Conservation (phyloP, 2,329 filamentous ascomycete species). For the Pseudogymnoascus destructans region DNA sequence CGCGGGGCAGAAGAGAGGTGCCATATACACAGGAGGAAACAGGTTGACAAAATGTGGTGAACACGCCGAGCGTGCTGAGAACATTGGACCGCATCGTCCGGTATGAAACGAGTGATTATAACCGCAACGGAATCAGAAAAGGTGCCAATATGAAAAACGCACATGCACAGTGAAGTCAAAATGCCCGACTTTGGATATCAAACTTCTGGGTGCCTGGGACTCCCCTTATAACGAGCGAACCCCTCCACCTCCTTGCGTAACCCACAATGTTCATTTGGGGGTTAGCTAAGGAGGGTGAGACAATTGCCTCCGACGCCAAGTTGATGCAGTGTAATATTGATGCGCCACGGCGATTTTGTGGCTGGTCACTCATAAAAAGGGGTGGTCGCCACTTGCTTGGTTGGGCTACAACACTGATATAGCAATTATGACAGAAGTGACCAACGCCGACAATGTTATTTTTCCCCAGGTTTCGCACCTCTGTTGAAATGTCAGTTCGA, state of each 20-base stretch:
- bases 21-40: background rate
- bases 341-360: background rate
- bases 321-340: background rate
- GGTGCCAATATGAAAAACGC: background rate
- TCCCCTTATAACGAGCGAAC: background rate
- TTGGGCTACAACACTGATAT: background rate
- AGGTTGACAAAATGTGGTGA: background rate
- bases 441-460: background rate
- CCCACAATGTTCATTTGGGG: background rate
- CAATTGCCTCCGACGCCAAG: background rate
- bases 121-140: background rate
- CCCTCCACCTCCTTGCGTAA: constrained; percentile 2
- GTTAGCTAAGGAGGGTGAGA: background rate
- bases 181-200: background rate
- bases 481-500: background rate
- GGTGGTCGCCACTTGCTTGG: background rate
- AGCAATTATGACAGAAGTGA: background rate
- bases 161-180: background rate
- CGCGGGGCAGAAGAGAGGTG: background rate
- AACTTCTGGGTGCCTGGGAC: background rate
- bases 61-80: constrained; percentile 1
- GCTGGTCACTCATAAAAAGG: background rate
- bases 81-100: background rate
- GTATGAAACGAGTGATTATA: background rate
- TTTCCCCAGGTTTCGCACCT: background rate